Base-by-base conservation (phyloP, 1,139 yeast genomes). In the Hanseniaspora uvarum region DNA sequence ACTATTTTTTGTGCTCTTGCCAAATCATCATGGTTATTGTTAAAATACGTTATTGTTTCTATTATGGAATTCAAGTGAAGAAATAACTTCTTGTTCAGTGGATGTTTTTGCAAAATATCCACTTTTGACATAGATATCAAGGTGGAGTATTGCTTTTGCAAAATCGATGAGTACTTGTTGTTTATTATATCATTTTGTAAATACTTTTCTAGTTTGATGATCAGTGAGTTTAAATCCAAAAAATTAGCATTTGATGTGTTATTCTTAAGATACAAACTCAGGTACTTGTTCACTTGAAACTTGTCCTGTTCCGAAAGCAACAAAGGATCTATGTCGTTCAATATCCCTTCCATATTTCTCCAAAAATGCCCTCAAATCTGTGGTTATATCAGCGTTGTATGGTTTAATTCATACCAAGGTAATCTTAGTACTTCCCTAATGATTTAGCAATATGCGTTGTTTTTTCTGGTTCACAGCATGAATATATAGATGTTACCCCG, bases 301-400 rank as follows among this genome's bases (percentile, higher is more conserved):
- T 51, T 51, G 5, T 38, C 49, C 4, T 34, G 19, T 1, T 34
- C 47, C 5, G 39, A n/a, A 19, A 49, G 38, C 8, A 49, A 23
- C 19, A 49, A 33, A 5, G 47, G 21, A 34, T 49, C 53, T 23
- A 49, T 36, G 11, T 41, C 47, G 11, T 49, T 28, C 3, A 30
- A 14, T 5, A 30, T 4, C 3, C 23, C 11, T 2, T 44, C 46
- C 46, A 44, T 44, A 31, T 31, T 16, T 31, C n/a, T n/a, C n/a
- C n/a, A n/a, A n/a, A n/a, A n/a, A n/a, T n/a, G n/a, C n/a, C n/a
- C n/a, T n/a, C n/a, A n/a, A n/a, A n/a, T n/a, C n/a, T n/a, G n/a
- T n/a, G n/a, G n/a, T n/a, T n/a, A n/a, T n/a, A n/a, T n/a, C n/a
- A n/a, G n/a, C n/a, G n/a, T n/a, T n/a, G n/a, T n/a, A n/a, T n/a